Conservation (phyloP, 306 rosid genomes). For the Inga oerstediana region DNA sequence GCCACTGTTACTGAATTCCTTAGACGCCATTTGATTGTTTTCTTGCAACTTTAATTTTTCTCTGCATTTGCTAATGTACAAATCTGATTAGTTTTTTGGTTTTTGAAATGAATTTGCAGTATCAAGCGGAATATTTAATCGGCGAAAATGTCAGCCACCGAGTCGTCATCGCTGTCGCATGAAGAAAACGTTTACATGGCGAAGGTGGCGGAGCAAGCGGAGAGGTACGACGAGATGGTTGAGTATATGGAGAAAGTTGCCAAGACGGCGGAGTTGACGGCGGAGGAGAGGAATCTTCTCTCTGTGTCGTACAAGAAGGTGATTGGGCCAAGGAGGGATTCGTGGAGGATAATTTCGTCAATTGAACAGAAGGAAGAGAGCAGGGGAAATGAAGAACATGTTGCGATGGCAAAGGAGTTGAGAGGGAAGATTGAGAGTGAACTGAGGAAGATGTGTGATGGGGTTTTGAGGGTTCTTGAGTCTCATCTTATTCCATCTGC, state of each 20-base stretch:
- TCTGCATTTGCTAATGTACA: not conserved
- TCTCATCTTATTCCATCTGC: slow-evolving; percentile 88
- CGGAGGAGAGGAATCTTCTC: slow-evolving; percentile 91
- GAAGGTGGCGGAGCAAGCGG: slow-evolving; percentile 90
- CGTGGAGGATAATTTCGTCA: slow-evolving; percentile 96
- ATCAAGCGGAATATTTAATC: not conserved
- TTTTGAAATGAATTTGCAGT: slow-evolving; percentile 14
- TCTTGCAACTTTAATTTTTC: not conserved
- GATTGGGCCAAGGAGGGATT: slow-evolving; percentile 94
- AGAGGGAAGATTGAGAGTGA: slow-evolving; percentile 80
- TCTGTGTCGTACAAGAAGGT: slow-evolving; percentile 96
- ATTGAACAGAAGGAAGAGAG: slow-evolving; percentile 98
- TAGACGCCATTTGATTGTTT: not conserved
- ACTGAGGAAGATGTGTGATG: slow-evolving; percentile 95
- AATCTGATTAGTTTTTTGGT: not conserved
- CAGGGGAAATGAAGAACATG: slow-evolving; percentile 89
- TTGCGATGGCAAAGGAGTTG: slow-evolving; percentile 72
- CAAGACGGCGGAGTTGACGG: slow-evolving; percentile 81
- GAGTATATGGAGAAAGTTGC: slow-evolving; percentile 97
- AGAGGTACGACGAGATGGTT: slow-evolving; percentile 96
- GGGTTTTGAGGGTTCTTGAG: slow-evolving; percentile 80
- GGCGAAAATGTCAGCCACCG: slow-evolving; percentile 49
- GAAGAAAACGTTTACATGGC: slow-evolving; percentile 94
- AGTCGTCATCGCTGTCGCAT: slow-evolving; percentile 36
- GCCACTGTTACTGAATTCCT: not conserved